A percentile compares a stretch with the other conserved stretches of the same genome.
These are phyloP conservation scores for Leccinellum albellum DNA, from an alignment of 768 basidiomycete genomes.

Conservation along the genomic window DNA sequence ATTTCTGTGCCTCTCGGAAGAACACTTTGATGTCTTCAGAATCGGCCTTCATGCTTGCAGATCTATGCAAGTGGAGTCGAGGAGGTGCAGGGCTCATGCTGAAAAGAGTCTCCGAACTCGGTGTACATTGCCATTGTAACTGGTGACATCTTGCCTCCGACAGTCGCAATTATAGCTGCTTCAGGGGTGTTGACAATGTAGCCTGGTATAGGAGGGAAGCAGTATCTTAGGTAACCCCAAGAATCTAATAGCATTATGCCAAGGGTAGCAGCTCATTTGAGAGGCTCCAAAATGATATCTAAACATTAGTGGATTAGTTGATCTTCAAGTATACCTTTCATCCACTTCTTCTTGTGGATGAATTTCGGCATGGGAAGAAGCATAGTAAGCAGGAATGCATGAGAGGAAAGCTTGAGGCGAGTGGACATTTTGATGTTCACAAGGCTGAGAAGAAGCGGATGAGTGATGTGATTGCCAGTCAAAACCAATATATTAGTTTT, in stretches of 20 bases:
- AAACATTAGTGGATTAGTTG: conserved; percentile 10
- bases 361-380: neutral
- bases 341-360: neutral
- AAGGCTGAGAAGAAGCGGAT: neutral
- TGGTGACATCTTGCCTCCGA: neutral
- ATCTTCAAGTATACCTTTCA: neutral
- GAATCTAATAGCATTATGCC: conserved; percentile 20
- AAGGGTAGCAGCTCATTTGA: conserved; percentile 15
- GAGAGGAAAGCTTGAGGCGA: neutral
- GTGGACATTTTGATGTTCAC: neutral
- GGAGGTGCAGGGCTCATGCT: neutral
- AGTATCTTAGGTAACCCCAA: conserved; percentile 9
- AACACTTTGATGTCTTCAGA: neutral
- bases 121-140: neutral
- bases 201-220: conserved; percentile 23
- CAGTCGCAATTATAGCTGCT: conserved; percentile 3
- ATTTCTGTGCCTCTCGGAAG: neutral
- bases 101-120: neutral
- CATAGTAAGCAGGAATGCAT: neutral
- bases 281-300: conserved; percentile 11
- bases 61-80: neutral
- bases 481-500: too few relatives aligned
- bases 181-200: conserved; percentile 21
- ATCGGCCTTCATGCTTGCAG: neutral
- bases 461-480: neutral